These are phyloP conservation scores for Nannochloropsis salina DNA, from an alignment of 108 stramenopile species.

Conservation along the genomic window DNA sequence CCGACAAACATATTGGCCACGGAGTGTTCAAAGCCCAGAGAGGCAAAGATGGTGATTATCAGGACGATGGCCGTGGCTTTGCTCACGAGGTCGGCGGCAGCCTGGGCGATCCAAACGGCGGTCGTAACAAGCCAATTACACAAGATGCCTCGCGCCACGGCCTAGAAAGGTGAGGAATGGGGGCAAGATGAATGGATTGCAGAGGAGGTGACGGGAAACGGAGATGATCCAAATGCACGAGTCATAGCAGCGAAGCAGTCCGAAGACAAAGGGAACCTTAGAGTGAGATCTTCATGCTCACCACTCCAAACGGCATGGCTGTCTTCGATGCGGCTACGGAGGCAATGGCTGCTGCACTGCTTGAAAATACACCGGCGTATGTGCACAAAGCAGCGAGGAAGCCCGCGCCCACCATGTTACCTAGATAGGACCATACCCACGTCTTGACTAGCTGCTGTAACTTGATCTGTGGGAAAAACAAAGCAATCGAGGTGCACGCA, in stretches of 20 bases:
- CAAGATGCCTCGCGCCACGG: conserved; percentile 1
- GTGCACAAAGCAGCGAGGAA: neutral
- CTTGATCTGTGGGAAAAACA: neutral
- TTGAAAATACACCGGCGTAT: neutral
- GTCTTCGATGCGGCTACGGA: neutral
- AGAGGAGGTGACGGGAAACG: neutral
- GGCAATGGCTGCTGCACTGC: neutral
- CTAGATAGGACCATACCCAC: conserved; percentile 42
- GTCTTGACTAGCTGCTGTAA: conserved; percentile 34
- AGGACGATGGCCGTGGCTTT: conserved; percentile 36
- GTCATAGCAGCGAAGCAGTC: neutral
- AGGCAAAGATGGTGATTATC: conserved; percentile 50
- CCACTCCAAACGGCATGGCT: neutral
- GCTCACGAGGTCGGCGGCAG: neutral
- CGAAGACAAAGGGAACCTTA: too few relatives aligned
- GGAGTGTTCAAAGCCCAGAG: conserved; percentile 62
- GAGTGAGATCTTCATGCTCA: neutral
- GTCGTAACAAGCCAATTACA: neutral
- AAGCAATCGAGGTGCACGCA: too few relatives aligned
- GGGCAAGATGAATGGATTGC: neutral
- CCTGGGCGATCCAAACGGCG: conserved; percentile 10
- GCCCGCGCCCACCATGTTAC: conserved; percentile 45
- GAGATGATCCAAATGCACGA: neutral
- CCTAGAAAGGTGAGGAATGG: neutral
- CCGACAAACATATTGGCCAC: conserved; percentile 80